Evolutionary conservation across 2,329 filamentous ascomycete genomes (phyloP).

Genomic region (Colletotrichum magnum): DNA sequence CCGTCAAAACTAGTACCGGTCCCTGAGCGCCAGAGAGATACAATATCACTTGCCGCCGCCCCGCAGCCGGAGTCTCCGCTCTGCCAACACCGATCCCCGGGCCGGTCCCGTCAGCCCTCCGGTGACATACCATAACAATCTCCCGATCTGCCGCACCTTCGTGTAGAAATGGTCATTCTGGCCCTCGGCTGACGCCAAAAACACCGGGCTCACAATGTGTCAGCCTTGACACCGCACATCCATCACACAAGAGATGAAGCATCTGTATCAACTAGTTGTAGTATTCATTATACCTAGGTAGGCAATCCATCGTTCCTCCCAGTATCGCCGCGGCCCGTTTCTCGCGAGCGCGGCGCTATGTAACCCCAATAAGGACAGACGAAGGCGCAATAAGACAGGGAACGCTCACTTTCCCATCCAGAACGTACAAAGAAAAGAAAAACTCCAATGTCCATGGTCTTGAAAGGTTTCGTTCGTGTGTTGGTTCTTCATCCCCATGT

Average conservation of each 20-base stretch:
- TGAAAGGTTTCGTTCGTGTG: not conserved
- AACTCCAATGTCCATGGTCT: constrained; percentile 32
- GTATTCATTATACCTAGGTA: constrained; percentile 22
- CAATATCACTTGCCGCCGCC: no score
- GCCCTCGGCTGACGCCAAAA: no score
- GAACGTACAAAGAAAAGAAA: not conserved
- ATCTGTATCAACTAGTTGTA: not conserved
- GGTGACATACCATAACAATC: no score
- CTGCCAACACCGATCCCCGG: no score
- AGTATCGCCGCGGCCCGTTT: not conserved
- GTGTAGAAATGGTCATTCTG: no score
- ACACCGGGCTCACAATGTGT: no score
- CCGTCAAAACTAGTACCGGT: no score
- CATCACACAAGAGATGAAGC: not conserved
- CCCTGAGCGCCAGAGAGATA: no score
- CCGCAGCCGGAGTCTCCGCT: no score
- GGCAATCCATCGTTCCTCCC: constrained; percentile 3
- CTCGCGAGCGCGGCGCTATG: not conserved
- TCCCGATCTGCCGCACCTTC: no score
- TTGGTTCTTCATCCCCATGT: not conserved
- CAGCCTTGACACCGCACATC: not conserved
- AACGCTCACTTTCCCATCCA: constrained; percentile 28
- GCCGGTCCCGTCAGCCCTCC: no score
- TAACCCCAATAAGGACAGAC: constrained; percentile 36
- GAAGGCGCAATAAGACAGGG: not conserved